These are phyloP conservation scores for Lolium multiflorum DNA, from an alignment of 176 grass and related monocot genomes.

Conservation along the genomic window DNA sequence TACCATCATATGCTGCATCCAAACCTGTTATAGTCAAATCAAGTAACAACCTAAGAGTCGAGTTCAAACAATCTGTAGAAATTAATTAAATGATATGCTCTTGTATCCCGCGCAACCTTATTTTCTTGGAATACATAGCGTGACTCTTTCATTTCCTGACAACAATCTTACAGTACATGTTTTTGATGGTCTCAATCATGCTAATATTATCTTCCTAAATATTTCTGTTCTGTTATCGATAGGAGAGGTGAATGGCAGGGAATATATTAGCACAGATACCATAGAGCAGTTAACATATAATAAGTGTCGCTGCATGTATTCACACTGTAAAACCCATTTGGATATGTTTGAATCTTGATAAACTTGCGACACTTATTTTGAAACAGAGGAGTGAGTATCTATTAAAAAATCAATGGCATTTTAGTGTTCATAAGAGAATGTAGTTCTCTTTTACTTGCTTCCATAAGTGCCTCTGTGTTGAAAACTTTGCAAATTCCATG, in stretches of 20 bases:
- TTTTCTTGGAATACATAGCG: too few species aligned
- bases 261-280: neutral
- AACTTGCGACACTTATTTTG: too few species aligned
- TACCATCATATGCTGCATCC: neutral
- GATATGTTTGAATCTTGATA: too few species aligned
- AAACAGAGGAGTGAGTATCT: too few species aligned
- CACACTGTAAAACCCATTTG: too few species aligned
- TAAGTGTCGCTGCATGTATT: too few species aligned
- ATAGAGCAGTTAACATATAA: neutral
- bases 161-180: too few species aligned
- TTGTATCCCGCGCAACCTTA: too few species aligned
- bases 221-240: neutral
- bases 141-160: too few species aligned
- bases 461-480: neutral
- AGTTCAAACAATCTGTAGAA: neutral
- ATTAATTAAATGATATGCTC: neutral
- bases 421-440: neutral
- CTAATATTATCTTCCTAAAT: neutral
- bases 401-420: neutral
- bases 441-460: neutral
- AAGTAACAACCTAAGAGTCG: neutral
- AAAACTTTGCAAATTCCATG: neutral
- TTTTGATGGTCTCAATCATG: neutral
- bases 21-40: neutral
- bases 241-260: neutral